phyloP scores from a whole-genome alignment of 768 basidiomycete genomes.

The Cystofilobasidium capitatum region DNA sequence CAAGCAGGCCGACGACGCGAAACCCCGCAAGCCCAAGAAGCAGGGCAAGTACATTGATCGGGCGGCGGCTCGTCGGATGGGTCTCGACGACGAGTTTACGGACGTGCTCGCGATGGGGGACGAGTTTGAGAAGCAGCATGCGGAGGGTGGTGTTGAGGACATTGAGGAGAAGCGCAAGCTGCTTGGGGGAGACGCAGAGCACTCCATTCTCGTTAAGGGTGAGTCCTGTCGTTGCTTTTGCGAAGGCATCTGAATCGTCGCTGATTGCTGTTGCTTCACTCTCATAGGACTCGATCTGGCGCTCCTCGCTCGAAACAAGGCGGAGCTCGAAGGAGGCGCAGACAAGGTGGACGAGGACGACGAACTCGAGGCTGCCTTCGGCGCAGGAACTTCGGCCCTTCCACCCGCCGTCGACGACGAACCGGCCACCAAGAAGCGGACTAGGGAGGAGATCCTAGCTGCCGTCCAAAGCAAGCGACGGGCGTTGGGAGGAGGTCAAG shows the following conservation, averaged over 20 bases:
- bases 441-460: conserved; percentile 64
- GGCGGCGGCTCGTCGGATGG: conserved; percentile 36
- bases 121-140: conserved; percentile 61
- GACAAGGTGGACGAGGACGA: conserved; percentile 59
- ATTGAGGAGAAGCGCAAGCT: conserved; percentile 60
- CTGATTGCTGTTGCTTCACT: not conserved
- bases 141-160: conserved; percentile 54
- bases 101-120: conserved; percentile 72
- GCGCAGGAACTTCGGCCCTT: conserved; percentile 29
- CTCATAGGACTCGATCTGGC: conserved; percentile 65
- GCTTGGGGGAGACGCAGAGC: conserved; percentile 73
- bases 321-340: conserved; percentile 46
- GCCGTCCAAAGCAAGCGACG: conserved; percentile 59
- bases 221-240: not conserved
- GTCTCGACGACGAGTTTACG: conserved; percentile 36
- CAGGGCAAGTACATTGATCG: conserved; percentile 37
- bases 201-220: conserved; percentile 72
- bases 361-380: conserved; percentile 66
- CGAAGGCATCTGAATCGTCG: too few species aligned
- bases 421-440: conserved; percentile 50
- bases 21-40: conserved; percentile 30
- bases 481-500: conserved; percentile 31
- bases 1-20: conserved; percentile 9
- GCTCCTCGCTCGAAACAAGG: conserved; percentile 72
- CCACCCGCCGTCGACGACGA: conserved; percentile 7